A percentile compares a stretch with the other conserved stretches of the same genome.
These are phyloP conservation scores for Naganishia vishniacii DNA, from an alignment of 768 basidiomycete species.

Conservation along the genomic window DNA sequence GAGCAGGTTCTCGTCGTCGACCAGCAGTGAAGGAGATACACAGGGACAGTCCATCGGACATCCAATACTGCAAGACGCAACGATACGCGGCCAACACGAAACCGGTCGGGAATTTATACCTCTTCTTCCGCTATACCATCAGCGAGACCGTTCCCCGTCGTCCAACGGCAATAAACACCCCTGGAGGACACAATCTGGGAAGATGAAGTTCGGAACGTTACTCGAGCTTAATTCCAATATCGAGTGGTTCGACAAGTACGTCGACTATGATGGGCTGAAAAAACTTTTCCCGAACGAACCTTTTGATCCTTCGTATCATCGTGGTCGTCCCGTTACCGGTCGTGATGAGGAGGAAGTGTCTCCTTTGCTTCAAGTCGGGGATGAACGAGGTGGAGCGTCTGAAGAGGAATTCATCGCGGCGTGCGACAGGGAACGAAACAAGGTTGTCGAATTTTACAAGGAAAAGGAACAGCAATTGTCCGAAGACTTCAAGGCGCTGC, in stretches of 20 bases:
- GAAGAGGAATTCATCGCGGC: slow-evolving; percentile 61
- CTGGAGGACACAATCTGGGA: slow-evolving; percentile 19
- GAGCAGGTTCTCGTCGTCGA: background rate
- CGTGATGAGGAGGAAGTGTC: slow-evolving; percentile 41
- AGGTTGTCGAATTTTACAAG: slow-evolving; percentile 74
- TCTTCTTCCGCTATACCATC: slow-evolving; percentile 17
- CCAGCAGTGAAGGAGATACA: background rate
- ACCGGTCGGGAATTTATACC: slow-evolving; percentile 14
- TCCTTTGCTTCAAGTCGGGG: slow-evolving; percentile 35
- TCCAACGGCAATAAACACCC: background rate
- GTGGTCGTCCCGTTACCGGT: slow-evolving; percentile 27
- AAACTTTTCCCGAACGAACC: slow-evolving; percentile 48
- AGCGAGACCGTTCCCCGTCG: background rate
- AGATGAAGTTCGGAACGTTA: slow-evolving; percentile 41
- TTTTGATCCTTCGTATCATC: slow-evolving; percentile 41
- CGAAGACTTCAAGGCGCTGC: slow-evolving; percentile 39
- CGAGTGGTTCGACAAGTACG: slow-evolving; percentile 49
- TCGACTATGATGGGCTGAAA: slow-evolving; percentile 50
- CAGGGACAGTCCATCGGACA: background rate
- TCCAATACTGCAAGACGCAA: background rate
- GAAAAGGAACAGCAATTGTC: slow-evolving; percentile 66
- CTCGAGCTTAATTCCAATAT: slow-evolving; percentile 49
- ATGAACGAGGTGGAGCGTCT: slow-evolving; percentile 29
- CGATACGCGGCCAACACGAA: background rate
- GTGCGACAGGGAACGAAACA: slow-evolving; percentile 73